Evolutionary conservation across 1,284 basidiomycete species (phyloP).

Genomic region (Rhodotorula sp.): DNA sequence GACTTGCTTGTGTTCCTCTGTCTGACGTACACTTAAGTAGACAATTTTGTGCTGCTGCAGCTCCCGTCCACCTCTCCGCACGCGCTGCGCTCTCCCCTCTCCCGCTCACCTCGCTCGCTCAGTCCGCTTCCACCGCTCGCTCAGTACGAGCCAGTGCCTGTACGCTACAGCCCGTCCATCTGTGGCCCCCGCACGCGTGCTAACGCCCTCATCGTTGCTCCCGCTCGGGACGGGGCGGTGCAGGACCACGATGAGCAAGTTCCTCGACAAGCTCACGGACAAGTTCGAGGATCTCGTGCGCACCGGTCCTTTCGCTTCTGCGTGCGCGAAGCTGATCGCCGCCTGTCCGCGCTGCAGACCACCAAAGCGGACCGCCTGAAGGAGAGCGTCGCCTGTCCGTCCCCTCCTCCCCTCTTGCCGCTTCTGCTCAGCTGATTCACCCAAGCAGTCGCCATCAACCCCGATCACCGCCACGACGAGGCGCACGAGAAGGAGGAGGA

Average conservation of each 20-base stretch:
- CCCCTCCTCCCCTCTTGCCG: too few relatives aligned
- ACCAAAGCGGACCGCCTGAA: neutral
- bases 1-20: neutral
- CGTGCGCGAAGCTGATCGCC: neutral
- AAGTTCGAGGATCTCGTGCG: constrained; percentile 42
- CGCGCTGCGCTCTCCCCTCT: neutral
- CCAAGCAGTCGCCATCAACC: constrained; percentile 46
- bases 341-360: neutral
- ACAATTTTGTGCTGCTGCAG: neutral
- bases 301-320: neutral
- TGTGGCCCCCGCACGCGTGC: neutral
- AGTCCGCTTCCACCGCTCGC: neutral
- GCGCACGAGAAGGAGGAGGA: constrained; percentile 54
- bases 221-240: neutral
- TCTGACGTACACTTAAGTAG: too few relatives aligned
- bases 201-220: neutral
- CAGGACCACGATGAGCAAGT: neutral
- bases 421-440: too few relatives aligned
- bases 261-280: constrained; percentile 10
- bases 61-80: neutral
- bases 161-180: neutral
- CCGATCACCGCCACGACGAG: constrained; percentile 69
- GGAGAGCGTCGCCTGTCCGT: constrained; percentile 21
- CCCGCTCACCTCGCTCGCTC: neutral
- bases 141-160: neutral